phyloP scores from a whole-genome alignment of 805 yeast genomes.

The Candida golubevii region DNA sequence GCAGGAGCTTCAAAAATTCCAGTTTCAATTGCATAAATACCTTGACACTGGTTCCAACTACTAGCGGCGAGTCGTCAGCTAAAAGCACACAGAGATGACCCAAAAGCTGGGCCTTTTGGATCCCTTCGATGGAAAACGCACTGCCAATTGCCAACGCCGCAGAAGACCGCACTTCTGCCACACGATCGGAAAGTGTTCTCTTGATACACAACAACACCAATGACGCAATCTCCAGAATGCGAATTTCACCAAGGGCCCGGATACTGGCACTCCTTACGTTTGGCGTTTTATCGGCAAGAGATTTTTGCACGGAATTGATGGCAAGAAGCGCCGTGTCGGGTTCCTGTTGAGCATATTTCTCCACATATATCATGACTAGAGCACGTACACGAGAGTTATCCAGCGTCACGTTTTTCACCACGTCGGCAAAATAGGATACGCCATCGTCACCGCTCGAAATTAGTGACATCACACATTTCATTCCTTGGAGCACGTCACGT shows the following conservation, averaged over 20 bases:
- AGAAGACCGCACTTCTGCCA: slow-evolving; percentile 75
- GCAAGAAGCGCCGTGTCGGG: slow-evolving; percentile 89
- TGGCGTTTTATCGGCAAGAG: slow-evolving; percentile 66
- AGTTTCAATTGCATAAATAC: slow-evolving; percentile 46
- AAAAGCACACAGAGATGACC: slow-evolving; percentile 50
- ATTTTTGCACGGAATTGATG: slow-evolving; percentile 87
- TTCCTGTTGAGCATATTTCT: slow-evolving; percentile 73
- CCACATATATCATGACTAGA: slow-evolving; percentile 70
- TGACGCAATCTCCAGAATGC: slow-evolving; percentile 76
- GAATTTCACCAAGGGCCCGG: slow-evolving; percentile 76
- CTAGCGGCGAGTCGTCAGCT: slow-evolving; percentile 61
- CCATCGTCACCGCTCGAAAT: slow-evolving; percentile 40
- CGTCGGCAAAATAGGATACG: slow-evolving; percentile 66
- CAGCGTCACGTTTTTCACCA: slow-evolving; percentile 81
- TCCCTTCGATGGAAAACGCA: slow-evolving; percentile 34
- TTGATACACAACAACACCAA: slow-evolving; percentile 71
- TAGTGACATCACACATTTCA: slow-evolving; percentile 39
- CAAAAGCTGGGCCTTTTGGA: slow-evolving; percentile 46
- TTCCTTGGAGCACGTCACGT: slow-evolving; percentile 42
- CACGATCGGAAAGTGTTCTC: slow-evolving; percentile 62
- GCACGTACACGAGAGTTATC: slow-evolving; percentile 58
- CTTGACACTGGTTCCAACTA: slow-evolving; percentile 64
- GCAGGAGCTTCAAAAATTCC: slow-evolving; percentile 4
- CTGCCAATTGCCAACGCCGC: slow-evolving; percentile 74
- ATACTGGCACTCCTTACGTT: slow-evolving; percentile 68